A percentile compares a stretch with the other conserved stretches of the same genome.
phyloP scores from a whole-genome alignment of 805 yeast species.

The Myxozyma melibiosi region DNA sequence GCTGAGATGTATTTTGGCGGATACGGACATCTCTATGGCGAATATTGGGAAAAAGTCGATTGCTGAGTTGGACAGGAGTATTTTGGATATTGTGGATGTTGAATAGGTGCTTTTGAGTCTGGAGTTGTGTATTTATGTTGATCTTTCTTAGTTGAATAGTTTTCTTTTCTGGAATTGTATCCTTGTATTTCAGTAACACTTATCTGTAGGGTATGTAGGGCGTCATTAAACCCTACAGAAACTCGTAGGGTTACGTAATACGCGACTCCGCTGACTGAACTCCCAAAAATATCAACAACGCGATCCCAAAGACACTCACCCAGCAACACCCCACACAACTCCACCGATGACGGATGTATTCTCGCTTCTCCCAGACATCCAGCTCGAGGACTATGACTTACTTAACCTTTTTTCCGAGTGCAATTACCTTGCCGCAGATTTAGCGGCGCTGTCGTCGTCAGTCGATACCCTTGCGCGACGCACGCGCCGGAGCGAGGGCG shows the following conservation, averaged over 20 bases:
- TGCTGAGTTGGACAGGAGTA: slow-evolving; percentile 10
- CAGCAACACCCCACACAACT: neutral
- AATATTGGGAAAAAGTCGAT: slow-evolving; percentile 21
- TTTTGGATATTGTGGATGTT: neutral
- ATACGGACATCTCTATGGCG: slow-evolving; percentile 30
- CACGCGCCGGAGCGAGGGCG: slow-evolving; percentile 3
- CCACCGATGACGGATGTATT: neutral
- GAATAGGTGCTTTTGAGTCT: neutral
- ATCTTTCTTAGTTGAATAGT: no score
- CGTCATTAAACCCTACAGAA: no score
- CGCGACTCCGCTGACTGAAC: no score
- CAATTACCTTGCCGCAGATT: slow-evolving; percentile 3
- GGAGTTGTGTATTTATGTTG: neutral
- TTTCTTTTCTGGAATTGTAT: no score
- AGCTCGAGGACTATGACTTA: neutral
- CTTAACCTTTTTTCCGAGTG: slow-evolving; percentile 4
- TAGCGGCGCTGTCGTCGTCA: slow-evolving; percentile 7
- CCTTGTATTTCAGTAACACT: no score
- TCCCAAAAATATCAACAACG: no score
- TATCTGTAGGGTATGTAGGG: no score
- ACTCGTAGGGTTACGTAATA: no score
- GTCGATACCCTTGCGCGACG: slow-evolving; percentile 6
- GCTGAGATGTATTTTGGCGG: slow-evolving; percentile 29
- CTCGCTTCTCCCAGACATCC: neutral
- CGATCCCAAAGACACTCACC: no score